Percentiles rank a stretch among this genome's conserved stretches.
phyloP scores from a whole-genome alignment of 1,284 basidiomycete species.

The Gymnopus androsaceus region DNA sequence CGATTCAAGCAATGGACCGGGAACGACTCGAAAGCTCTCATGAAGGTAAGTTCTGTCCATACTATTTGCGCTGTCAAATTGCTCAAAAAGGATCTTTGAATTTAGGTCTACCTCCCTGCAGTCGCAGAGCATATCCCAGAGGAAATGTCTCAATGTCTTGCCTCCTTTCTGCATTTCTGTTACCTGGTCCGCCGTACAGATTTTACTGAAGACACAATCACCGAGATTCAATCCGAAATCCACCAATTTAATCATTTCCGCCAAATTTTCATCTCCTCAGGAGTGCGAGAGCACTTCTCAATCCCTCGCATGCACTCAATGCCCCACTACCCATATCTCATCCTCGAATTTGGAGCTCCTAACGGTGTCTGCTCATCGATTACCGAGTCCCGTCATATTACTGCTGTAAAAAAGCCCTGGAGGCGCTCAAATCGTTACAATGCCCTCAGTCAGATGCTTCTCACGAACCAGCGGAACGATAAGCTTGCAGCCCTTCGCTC shows the following conservation, averaged over 20 bases:
- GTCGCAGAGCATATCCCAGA: constrained; percentile 26
- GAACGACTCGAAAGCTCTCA: constrained; percentile 31
- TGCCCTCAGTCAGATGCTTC: no score
- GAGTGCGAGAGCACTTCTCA: constrained; percentile 12
- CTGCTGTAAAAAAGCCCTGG: constrained; percentile 29
- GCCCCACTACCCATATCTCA: neutral
- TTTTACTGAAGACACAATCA: constrained; percentile 22
- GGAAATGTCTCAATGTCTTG: constrained; percentile 23
- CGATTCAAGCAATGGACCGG: constrained; percentile 33
- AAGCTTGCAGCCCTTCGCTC: no score
- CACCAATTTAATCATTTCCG: constrained; percentile 22
- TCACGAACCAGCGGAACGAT: no score
- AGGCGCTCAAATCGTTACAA: no score
- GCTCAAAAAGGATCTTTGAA: neutral
- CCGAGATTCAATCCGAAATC: constrained; percentile 21
- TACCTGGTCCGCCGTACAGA: constrained; percentile 30
- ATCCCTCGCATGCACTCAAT: constrained; percentile 21
- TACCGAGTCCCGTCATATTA: constrained; percentile 20
- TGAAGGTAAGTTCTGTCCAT: constrained; percentile 27
- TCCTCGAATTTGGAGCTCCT: constrained; percentile 19
- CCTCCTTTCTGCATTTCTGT: constrained; percentile 33
- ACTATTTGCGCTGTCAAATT: neutral
- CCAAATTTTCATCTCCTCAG: constrained; percentile 17
- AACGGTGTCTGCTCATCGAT: constrained; percentile 16
- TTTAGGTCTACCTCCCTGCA: constrained; percentile 32